These are phyloP conservation scores for Irpex sp. DNA, from an alignment of 1,284 basidiomycete species.

Conservation along the genomic window DNA sequence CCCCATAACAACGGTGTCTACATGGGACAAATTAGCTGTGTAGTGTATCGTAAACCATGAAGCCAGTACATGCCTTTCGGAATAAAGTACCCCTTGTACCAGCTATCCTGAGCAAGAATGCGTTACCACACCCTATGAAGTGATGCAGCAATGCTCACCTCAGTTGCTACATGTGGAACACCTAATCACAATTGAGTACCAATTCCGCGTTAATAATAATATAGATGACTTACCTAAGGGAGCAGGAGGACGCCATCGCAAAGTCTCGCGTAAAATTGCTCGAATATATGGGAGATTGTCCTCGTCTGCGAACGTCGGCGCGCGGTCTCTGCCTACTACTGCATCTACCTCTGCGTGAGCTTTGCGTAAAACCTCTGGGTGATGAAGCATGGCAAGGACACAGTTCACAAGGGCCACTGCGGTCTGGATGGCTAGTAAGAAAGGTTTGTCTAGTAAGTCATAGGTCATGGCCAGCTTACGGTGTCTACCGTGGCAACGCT, in stretches of 20 bases:
- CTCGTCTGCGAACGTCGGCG: conserved; percentile 39
- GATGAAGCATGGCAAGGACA: conserved; percentile 35
- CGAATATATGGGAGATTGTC: conserved; percentile 35
- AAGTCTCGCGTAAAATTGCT: conserved; percentile 36
- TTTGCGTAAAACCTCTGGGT: conserved; percentile 32
- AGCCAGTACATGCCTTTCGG: background rate
- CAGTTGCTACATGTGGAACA: background rate
- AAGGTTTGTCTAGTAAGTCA: too few relatives aligned
- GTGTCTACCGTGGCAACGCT: background rate
- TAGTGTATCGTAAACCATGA: background rate
- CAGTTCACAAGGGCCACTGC: conserved; percentile 38
- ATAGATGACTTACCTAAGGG: background rate
- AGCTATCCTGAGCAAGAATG: background rate
- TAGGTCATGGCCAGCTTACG: background rate
- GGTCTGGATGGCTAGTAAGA: conserved; percentile 30
- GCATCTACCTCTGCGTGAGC: conserved; percentile 41
- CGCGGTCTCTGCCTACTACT: conserved; percentile 30
- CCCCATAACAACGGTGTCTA: background rate
- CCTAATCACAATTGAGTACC: background rate
- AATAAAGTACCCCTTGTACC: conserved; percentile 4
- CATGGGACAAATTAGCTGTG: background rate
- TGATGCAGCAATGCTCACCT: background rate
- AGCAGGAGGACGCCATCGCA: conserved; percentile 12
- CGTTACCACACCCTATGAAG: background rate
- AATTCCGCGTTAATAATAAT: background rate